phyloP scores from a whole-genome alignment of 2,329 filamentous ascomycete species.

The Venturia effusa region DNA sequence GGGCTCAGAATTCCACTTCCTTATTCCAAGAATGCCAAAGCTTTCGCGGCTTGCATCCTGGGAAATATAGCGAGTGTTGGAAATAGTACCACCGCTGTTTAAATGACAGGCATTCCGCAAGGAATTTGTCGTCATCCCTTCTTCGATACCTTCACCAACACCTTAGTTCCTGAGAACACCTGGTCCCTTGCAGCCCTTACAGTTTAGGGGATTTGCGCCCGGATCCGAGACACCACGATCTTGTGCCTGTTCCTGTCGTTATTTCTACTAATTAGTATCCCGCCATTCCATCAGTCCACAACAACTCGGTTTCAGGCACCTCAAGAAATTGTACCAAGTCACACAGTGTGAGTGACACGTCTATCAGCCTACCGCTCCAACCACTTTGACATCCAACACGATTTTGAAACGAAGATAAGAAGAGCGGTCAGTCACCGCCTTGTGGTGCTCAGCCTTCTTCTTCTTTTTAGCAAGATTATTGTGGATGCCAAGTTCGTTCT shows the following conservation, averaged over 20 bases:
- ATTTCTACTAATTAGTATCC: slow-evolving; percentile 3
- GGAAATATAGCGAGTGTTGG: not conserved
- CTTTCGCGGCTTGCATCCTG: not conserved
- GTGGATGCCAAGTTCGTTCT: not conserved
- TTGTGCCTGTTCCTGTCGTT: not conserved
- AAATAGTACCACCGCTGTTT: not conserved
- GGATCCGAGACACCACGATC: not conserved
- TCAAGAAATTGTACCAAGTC: not conserved
- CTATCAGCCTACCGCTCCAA: not conserved
- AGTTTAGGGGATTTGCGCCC: not conserved
- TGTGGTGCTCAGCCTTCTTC: not conserved
- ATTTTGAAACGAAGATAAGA: slow-evolving; percentile 4
- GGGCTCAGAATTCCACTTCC: not conserved
- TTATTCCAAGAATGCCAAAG: not conserved
- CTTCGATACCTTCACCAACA: not conserved
- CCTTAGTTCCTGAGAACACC: not conserved
- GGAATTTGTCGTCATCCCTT: not conserved
- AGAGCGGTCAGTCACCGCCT: not conserved
- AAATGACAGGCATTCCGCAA: not conserved
- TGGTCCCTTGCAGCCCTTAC: slow-evolving; percentile 5
- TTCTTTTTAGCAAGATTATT: not conserved
- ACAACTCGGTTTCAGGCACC: not conserved
- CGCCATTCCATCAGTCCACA: slow-evolving; percentile 1
- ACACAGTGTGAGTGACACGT: slow-evolving; percentile 1
- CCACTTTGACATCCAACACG: slow-evolving; percentile 1